Evolutionary conservation across 306 rosid species (phyloP).

Genomic region (Glycine latifolia): DNA sequence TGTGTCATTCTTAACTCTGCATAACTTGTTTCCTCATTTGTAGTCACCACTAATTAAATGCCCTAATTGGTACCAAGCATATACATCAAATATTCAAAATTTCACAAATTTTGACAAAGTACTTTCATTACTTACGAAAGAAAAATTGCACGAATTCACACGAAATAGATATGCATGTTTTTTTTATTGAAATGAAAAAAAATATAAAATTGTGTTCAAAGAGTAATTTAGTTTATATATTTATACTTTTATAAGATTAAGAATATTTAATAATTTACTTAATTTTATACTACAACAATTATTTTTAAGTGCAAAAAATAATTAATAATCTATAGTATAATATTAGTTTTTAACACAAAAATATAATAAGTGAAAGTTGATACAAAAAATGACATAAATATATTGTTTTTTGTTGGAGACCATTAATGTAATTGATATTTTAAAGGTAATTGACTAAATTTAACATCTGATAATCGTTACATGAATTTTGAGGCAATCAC

Average conservation of each 20-base stretch:
- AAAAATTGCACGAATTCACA: too few relatives aligned
- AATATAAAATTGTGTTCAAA: background rate
- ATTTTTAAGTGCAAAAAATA: background rate
- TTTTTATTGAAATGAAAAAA: too few relatives aligned
- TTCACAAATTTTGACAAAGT: too few relatives aligned
- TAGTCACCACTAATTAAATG: too few relatives aligned
- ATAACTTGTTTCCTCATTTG: too few relatives aligned
- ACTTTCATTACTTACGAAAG: too few relatives aligned
- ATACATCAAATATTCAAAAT: too few relatives aligned
- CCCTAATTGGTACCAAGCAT: too few relatives aligned
- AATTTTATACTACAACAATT: background rate
- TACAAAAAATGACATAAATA: constrained; percentile 23
- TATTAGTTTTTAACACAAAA: constrained; percentile 1
- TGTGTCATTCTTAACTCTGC: too few relatives aligned
- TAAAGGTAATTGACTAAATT: constrained; percentile 33
- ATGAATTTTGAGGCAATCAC: constrained; percentile 15
- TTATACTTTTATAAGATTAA: background rate
- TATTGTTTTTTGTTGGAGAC: constrained; percentile 8
- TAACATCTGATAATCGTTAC: constrained; percentile 14
- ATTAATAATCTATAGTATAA: too few relatives aligned
- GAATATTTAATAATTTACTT: background rate
- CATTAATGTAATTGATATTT: constrained; percentile 8
- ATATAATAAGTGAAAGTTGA: background rate
- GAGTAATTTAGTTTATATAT: background rate
- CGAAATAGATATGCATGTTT: too few relatives aligned